Percentiles rank a stretch among this genome's conserved stretches.
Evolutionary conservation across 345 rosid species (phyloP).

Genomic region (Eucalyptus globulus): DNA sequence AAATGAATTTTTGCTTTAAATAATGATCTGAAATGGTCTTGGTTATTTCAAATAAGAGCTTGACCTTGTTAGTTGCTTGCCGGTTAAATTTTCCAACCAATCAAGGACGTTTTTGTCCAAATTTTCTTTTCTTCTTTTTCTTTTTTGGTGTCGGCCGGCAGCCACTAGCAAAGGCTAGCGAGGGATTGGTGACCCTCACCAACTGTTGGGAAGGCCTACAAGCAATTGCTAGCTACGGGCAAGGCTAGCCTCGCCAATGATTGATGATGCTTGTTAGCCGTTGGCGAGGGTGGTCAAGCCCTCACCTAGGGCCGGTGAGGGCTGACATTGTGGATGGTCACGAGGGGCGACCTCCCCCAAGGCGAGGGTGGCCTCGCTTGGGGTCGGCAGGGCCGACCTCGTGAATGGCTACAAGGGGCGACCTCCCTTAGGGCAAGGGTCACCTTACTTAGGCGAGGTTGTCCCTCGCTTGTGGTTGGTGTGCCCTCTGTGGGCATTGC

Average conservation of each 20-base stretch:
- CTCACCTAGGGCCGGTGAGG: accelerated
- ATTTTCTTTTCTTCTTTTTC: too few species aligned
- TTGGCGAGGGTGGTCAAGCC: too few species aligned
- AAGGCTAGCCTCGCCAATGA: too few species aligned
- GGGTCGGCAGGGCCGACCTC: accelerated
- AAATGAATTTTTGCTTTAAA: too few species aligned
- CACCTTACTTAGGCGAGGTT: accelerated
- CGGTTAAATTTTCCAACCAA: accelerated
- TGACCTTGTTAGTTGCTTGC: accelerated
- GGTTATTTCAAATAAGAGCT: accelerated
- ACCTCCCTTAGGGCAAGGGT: accelerated
- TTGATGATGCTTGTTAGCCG: accelerated
- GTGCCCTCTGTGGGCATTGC: accelerated
- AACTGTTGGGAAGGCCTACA: accelerated
- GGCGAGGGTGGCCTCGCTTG: accelerated
- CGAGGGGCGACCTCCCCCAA: accelerated
- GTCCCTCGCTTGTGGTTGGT: accelerated
- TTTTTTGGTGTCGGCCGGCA: accelerated
- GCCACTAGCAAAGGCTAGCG: too few species aligned
- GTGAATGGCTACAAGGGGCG: accelerated
- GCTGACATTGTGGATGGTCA: accelerated
- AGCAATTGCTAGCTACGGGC: too few species aligned
- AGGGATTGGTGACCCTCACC: accelerated
- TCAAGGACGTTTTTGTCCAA: accelerated
- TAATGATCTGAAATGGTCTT: accelerated